A percentile compares a stretch with the other conserved stretches of the same genome.
These are phyloP conservation scores for Calonectria crousiana DNA, from an alignment of 2,329 filamentous ascomycete species.

Conservation along the genomic window DNA sequence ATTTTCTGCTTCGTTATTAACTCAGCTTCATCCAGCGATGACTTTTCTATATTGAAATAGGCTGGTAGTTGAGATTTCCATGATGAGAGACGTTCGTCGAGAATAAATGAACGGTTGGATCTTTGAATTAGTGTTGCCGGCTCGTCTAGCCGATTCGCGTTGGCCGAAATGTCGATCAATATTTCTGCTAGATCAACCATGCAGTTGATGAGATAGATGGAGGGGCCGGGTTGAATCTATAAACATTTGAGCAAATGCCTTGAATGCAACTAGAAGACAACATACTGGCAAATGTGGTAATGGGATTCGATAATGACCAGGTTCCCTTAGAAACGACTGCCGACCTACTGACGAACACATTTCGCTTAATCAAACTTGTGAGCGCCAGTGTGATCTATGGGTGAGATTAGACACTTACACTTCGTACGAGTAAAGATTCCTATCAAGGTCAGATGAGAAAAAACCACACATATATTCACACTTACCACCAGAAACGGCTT, in stretches of 20 bases:
- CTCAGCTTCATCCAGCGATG: conserved; percentile 22
- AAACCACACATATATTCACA: not conserved
- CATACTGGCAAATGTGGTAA: not conserved
- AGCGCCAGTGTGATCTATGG: not conserved
- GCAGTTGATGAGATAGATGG: conserved; percentile 16
- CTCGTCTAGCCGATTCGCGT: conserved; percentile 12
- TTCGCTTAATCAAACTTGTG: conserved; percentile 7
- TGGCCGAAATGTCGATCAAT: conserved; percentile 13
- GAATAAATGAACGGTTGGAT: not conserved
- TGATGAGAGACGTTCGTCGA: conserved; percentile 14
- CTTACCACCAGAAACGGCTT: conserved; percentile 24
- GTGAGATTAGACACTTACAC: not conserved
- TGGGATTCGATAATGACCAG: conserved; percentile 15
- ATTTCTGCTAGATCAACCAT: conserved; percentile 25
- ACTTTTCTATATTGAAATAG: not conserved
- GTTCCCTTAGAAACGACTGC: conserved; percentile 12
- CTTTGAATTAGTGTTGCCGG: not conserved
- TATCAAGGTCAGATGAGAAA: not conserved
- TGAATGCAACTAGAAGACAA: not conserved
- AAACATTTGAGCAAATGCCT: not conserved
- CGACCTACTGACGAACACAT: conserved; percentile 24
- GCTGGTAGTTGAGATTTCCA: conserved; percentile 1
- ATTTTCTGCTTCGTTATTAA: conserved; percentile 27
- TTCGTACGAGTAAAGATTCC: conserved; percentile 23
- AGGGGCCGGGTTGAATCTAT: not conserved